Evolutionary conservation across 352 stramenopile genomes (phyloP).

Genomic region (Globisporangium apiculatum): DNA sequence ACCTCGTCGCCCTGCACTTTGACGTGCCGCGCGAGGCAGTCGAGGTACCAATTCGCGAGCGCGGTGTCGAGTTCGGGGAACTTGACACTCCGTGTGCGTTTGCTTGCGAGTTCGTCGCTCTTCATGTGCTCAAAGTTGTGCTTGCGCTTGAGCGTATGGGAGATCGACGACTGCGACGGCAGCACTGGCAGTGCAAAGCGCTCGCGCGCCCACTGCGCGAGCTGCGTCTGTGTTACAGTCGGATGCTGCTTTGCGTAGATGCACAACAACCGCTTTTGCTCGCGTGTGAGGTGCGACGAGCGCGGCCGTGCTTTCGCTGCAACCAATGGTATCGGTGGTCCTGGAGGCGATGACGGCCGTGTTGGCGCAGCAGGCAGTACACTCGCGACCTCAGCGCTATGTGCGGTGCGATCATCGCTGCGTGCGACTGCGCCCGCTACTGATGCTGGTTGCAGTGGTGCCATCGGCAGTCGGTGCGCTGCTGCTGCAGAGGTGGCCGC

Average conservation of each 20-base stretch:
- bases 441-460: neutral
- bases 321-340: neutral
- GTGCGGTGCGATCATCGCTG: neutral
- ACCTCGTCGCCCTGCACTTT: constrained; percentile 67
- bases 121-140: constrained; percentile 67
- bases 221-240: constrained; percentile 62
- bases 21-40: constrained; percentile 51
- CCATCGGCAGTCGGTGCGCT: neutral
- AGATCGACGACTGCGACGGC: constrained; percentile 77
- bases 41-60: constrained; percentile 77
- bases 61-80: constrained; percentile 69
- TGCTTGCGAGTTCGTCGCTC: constrained; percentile 65
- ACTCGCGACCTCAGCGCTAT: no score
- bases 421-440: no score
- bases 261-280: constrained; percentile 36
- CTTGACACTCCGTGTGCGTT: constrained; percentile 71
- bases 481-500: neutral
- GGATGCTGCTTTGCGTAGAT: constrained; percentile 34
- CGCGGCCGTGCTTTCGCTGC: neutral
- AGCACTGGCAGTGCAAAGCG: constrained; percentile 53
- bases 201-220: constrained; percentile 65
- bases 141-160: constrained; percentile 73
- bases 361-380: neutral
- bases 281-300: neutral
- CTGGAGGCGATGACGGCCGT: neutral